Evolutionary conservation across 768 basidiomycete species (phyloP).

Genomic region (Astraeus odoratus): DNA sequence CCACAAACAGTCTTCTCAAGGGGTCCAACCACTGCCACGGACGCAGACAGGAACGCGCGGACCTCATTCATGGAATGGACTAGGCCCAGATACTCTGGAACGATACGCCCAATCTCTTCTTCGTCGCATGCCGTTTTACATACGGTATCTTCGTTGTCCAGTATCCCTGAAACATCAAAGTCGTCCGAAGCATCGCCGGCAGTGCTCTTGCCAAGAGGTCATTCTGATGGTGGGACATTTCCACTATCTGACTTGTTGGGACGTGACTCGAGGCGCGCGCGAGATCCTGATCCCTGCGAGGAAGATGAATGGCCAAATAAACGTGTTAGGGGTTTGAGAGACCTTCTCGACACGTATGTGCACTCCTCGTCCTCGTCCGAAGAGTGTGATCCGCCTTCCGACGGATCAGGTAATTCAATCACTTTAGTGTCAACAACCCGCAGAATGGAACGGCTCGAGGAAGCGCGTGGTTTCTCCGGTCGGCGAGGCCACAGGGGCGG

Average conservation of each 20-base stretch:
- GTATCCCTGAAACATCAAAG: neutral
- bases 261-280: constrained; percentile 4
- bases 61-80: neutral
- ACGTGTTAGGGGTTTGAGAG: constrained; percentile 17
- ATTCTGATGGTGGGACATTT: neutral
- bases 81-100: neutral
- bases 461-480: neutral
- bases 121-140: neutral
- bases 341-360: constrained; percentile 4
- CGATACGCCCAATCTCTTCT: neutral
- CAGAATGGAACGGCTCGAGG: neutral
- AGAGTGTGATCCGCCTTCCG: constrained; percentile 1
- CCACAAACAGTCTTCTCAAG: neutral
- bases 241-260: neutral
- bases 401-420: constrained; percentile 10
- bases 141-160: neutral
- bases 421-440: constrained; percentile 4
- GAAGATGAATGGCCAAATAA: constrained; percentile 23
- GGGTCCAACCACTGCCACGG: neutral
- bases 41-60: neutral
- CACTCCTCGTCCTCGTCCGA: neutral
- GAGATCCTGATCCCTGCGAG: constrained; percentile 11
- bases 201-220: neutral
- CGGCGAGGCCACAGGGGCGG: neutral
- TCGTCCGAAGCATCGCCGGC: neutral